Conservation (phyloP, 192 early-diverging fungal genomes). For the Linnemannia hyalina region DNA sequence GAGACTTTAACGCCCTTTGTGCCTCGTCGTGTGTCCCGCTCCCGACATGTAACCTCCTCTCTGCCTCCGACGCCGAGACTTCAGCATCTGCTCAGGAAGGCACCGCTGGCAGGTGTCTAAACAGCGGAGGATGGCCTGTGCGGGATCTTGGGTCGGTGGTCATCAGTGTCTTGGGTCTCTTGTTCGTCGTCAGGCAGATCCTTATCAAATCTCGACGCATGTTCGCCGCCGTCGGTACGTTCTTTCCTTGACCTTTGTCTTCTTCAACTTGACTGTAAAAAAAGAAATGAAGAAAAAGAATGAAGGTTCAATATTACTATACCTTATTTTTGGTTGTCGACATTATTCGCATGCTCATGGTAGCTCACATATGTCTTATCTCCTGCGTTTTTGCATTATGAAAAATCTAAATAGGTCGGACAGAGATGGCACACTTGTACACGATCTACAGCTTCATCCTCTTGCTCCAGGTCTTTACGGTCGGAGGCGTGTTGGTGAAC, state of each 20-base stretch:
- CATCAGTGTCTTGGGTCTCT: constrained; percentile 14
- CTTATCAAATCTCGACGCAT: constrained; percentile 16
- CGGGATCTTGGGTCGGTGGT: constrained; percentile 21
- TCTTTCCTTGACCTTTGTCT: background rate
- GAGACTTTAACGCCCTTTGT: constrained; percentile 22
- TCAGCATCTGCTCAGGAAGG: background rate
- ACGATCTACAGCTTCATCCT: constrained; percentile 11
- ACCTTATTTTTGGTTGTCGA: no score
- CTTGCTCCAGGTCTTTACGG: constrained; percentile 22
- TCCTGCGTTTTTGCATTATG: background rate
- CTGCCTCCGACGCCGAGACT: background rate
- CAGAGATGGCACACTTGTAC: constrained; percentile 27
- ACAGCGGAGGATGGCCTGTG: background rate
- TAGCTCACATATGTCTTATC: background rate
- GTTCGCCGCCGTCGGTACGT: constrained; percentile 28
- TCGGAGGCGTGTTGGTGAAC: constrained; percentile 14
- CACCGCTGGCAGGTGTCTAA: background rate
- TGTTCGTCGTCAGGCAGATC: constrained; percentile 3
- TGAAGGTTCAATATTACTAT: background rate
- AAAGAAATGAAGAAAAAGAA: background rate
- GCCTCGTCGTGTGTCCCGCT: constrained; percentile 14
- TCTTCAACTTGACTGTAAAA: background rate
- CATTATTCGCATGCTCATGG: no score
- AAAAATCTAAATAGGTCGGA: background rate
- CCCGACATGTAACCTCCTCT: constrained; percentile 27